phyloP scores from a whole-genome alignment of 2,329 filamentous ascomycete genomes.

The Clonostachys byssicola region DNA sequence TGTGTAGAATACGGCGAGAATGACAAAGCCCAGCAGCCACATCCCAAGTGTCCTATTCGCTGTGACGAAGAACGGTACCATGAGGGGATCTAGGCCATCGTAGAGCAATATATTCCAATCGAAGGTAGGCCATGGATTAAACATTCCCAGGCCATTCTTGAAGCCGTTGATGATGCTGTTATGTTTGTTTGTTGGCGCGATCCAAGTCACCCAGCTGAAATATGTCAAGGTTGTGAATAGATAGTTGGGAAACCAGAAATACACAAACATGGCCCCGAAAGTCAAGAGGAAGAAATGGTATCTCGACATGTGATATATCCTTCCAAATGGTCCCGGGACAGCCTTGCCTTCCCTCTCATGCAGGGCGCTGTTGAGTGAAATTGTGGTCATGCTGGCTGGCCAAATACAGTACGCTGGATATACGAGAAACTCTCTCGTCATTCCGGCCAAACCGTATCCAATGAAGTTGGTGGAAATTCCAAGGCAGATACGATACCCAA shows the following conservation, averaged over 20 bases:
- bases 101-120: constrained; percentile 36
- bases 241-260: constrained; percentile 48
- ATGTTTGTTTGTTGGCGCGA: constrained; percentile 35
- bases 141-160: constrained; percentile 31
- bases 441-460: constrained; percentile 49
- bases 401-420: constrained; percentile 47
- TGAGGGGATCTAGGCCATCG: constrained; percentile 23
- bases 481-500: constrained; percentile 38
- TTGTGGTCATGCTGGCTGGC: constrained; percentile 43
- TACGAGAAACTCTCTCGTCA: constrained; percentile 43
- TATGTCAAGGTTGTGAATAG: constrained; percentile 39
- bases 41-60: constrained; percentile 27
- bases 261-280: constrained; percentile 41
- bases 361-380: constrained; percentile 41
- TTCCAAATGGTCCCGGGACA: constrained; percentile 20
- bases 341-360: constrained; percentile 30
- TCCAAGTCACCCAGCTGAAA: constrained; percentile 55
- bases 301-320: constrained; percentile 33
- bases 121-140: constrained; percentile 41
- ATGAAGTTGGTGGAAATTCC: constrained; percentile 33
- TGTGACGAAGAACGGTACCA: constrained; percentile 24
- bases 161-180: constrained; percentile 34
- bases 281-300: constrained; percentile 38
- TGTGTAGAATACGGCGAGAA: constrained; percentile 33
- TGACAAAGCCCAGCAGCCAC: constrained; percentile 27